Base-by-base conservation (phyloP, 1,284 basidiomycete species). In the Meira nashicola region DNA sequence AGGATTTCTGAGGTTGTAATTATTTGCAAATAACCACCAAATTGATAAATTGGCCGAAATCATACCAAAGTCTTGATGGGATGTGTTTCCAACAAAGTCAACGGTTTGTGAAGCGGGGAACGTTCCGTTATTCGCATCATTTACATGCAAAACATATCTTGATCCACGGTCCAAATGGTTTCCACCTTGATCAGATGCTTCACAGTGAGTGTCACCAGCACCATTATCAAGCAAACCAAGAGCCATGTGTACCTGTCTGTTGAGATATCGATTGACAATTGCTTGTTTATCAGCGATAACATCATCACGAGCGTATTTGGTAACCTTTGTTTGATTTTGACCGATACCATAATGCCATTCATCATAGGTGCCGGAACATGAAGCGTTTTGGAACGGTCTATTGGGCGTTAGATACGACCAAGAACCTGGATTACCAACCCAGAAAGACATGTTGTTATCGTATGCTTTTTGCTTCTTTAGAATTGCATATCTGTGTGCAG, bases 41-140 rank as follows among this genome's bases (percentile, higher is more conserved):
- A 74, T 43, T 2, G 71, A 70, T 47, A 58, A 50, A 38, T 67
- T 70, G 3, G 71, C 67, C 17, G 70, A 66, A 49, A 68, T 66
- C 74, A 75, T 74, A 2, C 70, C 67, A 46, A 73, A 76, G 61
- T 76, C 74, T 43, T 75, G 73, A 54, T 76, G 74, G 19, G 69
- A 68, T 1, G 66, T 65, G 28, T 73, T 70, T 12, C 60, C 70
- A 33, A 75, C 63, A 49, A 72, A 73, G 43, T 63, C 63, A 19
- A 71, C 65, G 1, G 61, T 63, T 14, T 76, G 74, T 15, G 23
- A 64, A 0, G 55, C 21, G 1, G 74, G 74, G 46, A 68, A 74
- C 12, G 59, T 64, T 7, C 54, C 59, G 17, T 37, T 38, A 33
- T 47, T 47, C 5, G 39, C 21, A 10, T 49, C 40, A 7, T 54